Evolutionary conservation across 2,329 filamentous ascomycete genomes (phyloP), one percentile per base, ranked within the genome.

Genomic region (Ophiosphaerella narmari): DNA sequence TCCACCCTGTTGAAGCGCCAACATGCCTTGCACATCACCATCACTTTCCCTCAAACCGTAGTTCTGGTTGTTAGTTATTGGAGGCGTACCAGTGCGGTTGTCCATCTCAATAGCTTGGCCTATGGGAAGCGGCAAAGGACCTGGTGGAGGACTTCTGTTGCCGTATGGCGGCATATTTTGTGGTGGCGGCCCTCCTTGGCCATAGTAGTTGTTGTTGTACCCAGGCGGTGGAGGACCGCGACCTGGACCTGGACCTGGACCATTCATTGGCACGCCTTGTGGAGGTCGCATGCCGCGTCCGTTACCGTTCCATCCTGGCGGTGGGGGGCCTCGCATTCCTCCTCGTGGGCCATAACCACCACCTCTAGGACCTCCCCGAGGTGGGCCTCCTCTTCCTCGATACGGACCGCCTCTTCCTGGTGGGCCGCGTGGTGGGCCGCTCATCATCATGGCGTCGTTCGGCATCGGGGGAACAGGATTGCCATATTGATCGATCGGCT

Each of bases 81-180:
- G 59, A 39, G 67, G 68, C 34, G 67, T 66, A 7, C 66, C 68
- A 21, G 51, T 63, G 41, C 80, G 78, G 31, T 87, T 86, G 68
- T 92, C 87, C 89, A 95, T 92, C 70, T 94, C 91, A 45, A 91
- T 82, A 2, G 88, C 85, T 65, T 87, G 86, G 8, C 86, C 86
- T 11, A 86, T 76, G 12, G 73, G 70, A 57, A 65, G 64, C 6
- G 73, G 70, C 57, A 65, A 63, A 8, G 61, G 62, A 9, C 65
- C 65, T 21, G 65, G 69, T 5, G 86, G 86, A 60, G 86, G 85
- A 8, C 84, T 86, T 55, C 84, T 78, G 33, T 54, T 53, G n/a
- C 67, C 71, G 49, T 78, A 78, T 9, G 70, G 72, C 16, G 71
- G 70, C 14, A 52, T 57, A 3, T 70, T 67, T 33, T 70, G 65